Conservation (phyloP, 768 basidiomycete species). For the Termitomyces sp. region DNA sequence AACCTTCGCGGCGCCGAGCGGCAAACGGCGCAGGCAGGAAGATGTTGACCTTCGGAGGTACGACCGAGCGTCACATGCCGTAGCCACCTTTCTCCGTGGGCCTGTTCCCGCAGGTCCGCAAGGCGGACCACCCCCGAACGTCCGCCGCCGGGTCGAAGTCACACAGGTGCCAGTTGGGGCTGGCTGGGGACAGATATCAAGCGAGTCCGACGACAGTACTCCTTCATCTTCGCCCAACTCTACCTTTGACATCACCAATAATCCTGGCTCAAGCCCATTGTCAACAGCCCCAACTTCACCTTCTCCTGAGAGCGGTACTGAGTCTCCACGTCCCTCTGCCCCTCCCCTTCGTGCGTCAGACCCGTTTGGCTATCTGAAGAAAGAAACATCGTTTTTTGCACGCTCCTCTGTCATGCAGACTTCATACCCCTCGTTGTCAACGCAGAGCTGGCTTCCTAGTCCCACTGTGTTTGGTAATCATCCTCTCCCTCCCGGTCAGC, state of each 20-base stretch:
- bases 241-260: conserved; percentile 11
- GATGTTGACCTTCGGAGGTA: conserved; percentile 48
- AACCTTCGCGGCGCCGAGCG: conserved; percentile 16
- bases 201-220: conserved; percentile 10
- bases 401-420: conserved; percentile 19
- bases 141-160: conserved; percentile 29
- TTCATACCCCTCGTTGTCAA: conserved; percentile 24
- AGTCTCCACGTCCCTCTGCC: conserved; percentile 4
- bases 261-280: conserved; percentile 10
- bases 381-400: conserved; percentile 23
- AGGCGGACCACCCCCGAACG: conserved; percentile 27
- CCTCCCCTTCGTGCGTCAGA: conserved; percentile 27
- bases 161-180: background rate
- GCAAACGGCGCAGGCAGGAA: conserved; percentile 54
- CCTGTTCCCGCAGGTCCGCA: conserved; percentile 18
- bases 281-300: conserved; percentile 26
- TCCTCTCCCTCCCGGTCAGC: conserved; percentile 21
- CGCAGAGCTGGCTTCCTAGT: conserved; percentile 29
- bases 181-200: conserved; percentile 9
- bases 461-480: conserved; percentile 22
- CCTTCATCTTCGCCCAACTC: conserved; percentile 12
- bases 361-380: conserved; percentile 59
- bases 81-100: conserved; percentile 45
- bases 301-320: conserved; percentile 12
- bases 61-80: conserved; percentile 46